phyloP scores from a whole-genome alignment of 306 rosid genomes.

The Lupinus albus region DNA sequence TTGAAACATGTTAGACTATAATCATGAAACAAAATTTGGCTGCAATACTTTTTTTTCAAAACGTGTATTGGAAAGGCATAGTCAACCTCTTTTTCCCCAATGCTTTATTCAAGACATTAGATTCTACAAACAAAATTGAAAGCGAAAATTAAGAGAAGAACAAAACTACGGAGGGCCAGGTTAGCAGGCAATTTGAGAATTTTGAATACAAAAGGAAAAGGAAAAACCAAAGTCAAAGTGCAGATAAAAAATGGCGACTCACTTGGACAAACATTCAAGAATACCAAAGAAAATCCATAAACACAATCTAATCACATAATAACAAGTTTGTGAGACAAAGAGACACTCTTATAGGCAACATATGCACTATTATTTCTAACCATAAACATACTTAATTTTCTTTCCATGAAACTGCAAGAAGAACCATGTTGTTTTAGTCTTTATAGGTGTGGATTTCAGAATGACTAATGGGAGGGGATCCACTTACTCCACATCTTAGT shows the following conservation, averaged over 20 bases:
- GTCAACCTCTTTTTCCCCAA: not conserved
- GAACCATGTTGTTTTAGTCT: no score
- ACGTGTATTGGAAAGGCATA: not conserved
- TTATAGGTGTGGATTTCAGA: no score
- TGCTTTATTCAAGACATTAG: not conserved
- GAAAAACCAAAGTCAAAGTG: not conserved
- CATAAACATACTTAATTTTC: no score
- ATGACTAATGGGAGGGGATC: no score
- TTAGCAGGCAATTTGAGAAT: no score
- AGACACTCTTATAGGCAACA: no score
- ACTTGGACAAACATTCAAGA: not conserved
- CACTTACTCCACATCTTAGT: no score
- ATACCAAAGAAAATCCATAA: not conserved
- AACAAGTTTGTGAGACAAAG: slow-evolving; percentile 7
- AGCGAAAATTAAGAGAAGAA: not conserved
- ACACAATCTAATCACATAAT: not conserved
- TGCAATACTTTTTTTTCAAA: not conserved
- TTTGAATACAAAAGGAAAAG: slow-evolving; percentile 7
- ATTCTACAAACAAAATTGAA: not conserved
- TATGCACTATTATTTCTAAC: no score
- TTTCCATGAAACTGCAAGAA: no score
- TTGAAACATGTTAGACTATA: not conserved
- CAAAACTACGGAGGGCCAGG: not conserved
- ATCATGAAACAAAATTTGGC: slow-evolving; percentile 3
- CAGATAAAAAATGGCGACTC: not conserved